Evolutionary conservation across 148 eudicot species (phyloP), one percentile per base, ranked within the genome.

Genomic region (Rhododendron simsii): DNA sequence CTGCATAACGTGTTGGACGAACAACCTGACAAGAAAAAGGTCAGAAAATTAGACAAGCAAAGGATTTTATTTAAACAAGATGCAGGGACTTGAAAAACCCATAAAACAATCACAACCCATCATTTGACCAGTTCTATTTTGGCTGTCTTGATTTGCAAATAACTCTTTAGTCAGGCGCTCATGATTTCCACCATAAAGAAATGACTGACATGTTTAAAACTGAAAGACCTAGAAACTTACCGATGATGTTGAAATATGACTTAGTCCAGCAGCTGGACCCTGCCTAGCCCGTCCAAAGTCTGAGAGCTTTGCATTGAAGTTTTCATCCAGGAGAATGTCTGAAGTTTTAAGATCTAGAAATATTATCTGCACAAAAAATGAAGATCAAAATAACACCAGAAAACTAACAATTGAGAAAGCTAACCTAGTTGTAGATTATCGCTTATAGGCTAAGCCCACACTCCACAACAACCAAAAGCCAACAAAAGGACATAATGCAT

Each of bases 221-320:
- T 9, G 48, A 67, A 39, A 37, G 37, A 75, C 39, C 79, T 39
- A 16, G 47, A 75, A 37, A 39, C 79, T 18, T 75, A 96, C 99
- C 48, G 96, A 85, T 87, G 99, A 41, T 41, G 45, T 96, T 44
- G 96, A 95, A 88, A 96, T 91, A 88, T 96, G 98, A 82, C 91
- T 88, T 73, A 88, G 86, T 89, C 99, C 99, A 85, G 96, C 95
- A 85, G 95, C 92, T 80, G 99, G 99, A 81, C 98, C 99, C 82
- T 91, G 95, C 91, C 99, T 95, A 26, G 98, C 99, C 80, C 93
- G 90, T 89, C 99, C 99, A 84, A 96, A 96, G 85, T 96, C 99
- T 53, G 99, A 96, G 69, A 96, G 96, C 90, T 96, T 96, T 85
- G 96, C 98, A 84, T 89, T 96, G 89, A 95, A 93, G 84, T 94